These are phyloP conservation scores for Opeltia flavorubescens DNA, from an alignment of 495 filamentous ascomycete genomes.

Conservation along the genomic window DNA sequence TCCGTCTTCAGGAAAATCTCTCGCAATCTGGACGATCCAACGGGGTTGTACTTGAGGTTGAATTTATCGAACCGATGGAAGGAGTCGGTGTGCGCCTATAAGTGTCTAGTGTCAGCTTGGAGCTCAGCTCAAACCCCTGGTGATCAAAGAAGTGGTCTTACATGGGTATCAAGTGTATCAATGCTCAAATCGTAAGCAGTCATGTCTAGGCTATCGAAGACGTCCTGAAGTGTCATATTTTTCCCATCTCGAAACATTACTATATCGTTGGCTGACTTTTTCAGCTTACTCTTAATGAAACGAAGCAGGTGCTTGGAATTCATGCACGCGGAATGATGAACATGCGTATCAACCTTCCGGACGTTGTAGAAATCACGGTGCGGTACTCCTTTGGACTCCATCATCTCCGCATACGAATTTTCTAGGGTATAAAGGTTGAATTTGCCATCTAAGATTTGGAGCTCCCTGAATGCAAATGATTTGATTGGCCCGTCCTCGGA, in stretches of 20 bases:
- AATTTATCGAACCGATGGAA: constrained; percentile 99
- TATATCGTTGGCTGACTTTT: constrained; percentile 86
- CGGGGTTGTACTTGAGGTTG: constrained; percentile 96
- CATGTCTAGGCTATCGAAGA: constrained; percentile 93
- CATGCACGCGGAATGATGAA: constrained; percentile 98
- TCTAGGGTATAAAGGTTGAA: constrained; percentile 85
- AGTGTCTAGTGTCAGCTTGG: constrained; percentile 6
- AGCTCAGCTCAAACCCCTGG: not conserved
- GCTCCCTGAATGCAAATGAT: constrained; percentile 84
- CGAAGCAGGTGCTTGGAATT: constrained; percentile 96
- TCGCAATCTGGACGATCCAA: constrained; percentile 85
- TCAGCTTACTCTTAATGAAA: constrained; percentile 99
- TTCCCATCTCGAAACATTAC: constrained; percentile 90
- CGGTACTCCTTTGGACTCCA: constrained; percentile 92
- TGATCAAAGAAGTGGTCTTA: constrained; percentile 27
- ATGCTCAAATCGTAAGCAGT: constrained; percentile 97
- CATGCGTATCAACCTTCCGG: constrained; percentile 95
- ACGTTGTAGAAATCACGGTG: constrained; percentile 99
- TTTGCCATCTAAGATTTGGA: constrained; percentile 92
- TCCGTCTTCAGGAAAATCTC: constrained; percentile 98
- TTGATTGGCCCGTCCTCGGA: constrained; percentile 93
- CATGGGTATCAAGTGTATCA: constrained; percentile 97
- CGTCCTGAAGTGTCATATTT: constrained; percentile 77
- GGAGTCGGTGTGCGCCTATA: constrained; percentile 94
- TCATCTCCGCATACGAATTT: constrained; percentile 95